These are phyloP conservation scores for Amylostereum chailletii DNA, from an alignment of 1,284 basidiomycete species.

Conservation along the genomic window DNA sequence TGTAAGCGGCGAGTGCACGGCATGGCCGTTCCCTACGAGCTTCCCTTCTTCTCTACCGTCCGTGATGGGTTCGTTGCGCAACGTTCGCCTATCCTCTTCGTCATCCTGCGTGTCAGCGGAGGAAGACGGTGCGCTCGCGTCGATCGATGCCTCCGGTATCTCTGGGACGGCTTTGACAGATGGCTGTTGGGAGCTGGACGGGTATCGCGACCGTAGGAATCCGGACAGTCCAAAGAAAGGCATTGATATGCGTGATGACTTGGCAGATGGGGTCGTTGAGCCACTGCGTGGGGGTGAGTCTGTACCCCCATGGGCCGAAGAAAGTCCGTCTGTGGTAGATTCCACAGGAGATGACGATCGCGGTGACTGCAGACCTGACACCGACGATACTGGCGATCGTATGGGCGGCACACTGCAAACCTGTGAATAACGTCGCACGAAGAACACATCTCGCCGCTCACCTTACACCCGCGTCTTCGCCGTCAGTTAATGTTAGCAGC, in stretches of 20 bases:
- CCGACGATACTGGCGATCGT: constrained; percentile 19
- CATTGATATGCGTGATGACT: constrained; percentile 27
- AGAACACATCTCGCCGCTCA: constrained; percentile 23
- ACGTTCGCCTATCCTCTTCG: constrained; percentile 54
- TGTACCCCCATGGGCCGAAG: not conserved
- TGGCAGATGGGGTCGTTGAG: constrained; percentile 40
- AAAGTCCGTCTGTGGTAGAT: not conserved
- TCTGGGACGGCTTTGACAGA: constrained; percentile 18
- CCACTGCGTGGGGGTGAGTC: constrained; percentile 40
- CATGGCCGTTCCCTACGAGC: constrained; percentile 18
- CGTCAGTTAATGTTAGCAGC: constrained; percentile 75
- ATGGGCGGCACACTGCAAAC: constrained; percentile 9
- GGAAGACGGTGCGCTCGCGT: too few species aligned
- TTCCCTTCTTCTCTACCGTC: constrained; percentile 21
- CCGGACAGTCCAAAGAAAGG: constrained; percentile 50
- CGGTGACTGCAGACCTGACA: constrained; percentile 12
- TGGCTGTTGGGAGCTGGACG: constrained; percentile 28
- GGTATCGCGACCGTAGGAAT: constrained; percentile 53
- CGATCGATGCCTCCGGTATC: constrained; percentile 4
- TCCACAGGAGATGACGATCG: constrained; percentile 3
- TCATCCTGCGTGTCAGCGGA: constrained; percentile 7
- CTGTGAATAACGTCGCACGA: constrained; percentile 5
- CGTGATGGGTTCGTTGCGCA: constrained; percentile 25
- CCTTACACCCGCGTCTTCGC: constrained; percentile 40
- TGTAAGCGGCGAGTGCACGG: not conserved